Evolutionary conservation across 2,329 filamentous ascomycete species (phyloP).

Genomic region (Fragosphaeria purpurea): DNA sequence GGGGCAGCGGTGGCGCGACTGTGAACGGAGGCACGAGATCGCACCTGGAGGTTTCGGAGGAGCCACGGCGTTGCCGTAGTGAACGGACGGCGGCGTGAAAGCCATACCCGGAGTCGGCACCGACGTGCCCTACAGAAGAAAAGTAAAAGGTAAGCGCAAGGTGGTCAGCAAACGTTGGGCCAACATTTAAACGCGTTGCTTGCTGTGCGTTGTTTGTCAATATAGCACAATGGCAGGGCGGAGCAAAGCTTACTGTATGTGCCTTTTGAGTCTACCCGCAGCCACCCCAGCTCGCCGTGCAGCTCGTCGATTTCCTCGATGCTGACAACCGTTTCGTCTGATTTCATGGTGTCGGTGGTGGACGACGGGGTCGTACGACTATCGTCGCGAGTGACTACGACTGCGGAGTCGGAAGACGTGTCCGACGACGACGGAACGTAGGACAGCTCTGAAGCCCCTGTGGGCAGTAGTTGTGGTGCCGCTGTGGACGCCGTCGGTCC

Average conservation of each 20-base stretch:
- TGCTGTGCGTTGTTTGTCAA: too few species aligned
- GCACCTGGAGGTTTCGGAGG: slow-evolving; percentile 3
- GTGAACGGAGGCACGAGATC: slow-evolving; percentile 14
- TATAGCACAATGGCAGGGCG: too few species aligned
- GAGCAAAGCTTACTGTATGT: slow-evolving; percentile 9
- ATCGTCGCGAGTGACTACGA: slow-evolving; percentile 2
- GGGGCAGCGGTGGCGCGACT: slow-evolving; percentile 11
- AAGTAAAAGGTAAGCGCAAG: neutral
- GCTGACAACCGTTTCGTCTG: slow-evolving; percentile 4
- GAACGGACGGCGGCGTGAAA: slow-evolving; percentile 18
- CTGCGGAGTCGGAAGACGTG: slow-evolving; percentile 5
- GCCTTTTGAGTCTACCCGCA: slow-evolving; percentile 15
- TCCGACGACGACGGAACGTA: neutral
- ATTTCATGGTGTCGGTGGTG: neutral
- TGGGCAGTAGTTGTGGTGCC: neutral
- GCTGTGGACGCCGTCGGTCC: neutral
- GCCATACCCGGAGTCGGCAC: slow-evolving; percentile 16
- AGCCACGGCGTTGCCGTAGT: slow-evolving; percentile 9
- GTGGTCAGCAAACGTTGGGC: too few species aligned
- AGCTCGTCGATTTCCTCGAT: slow-evolving; percentile 16
- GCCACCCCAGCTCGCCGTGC: slow-evolving; percentile 16
- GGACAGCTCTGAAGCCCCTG: neutral
- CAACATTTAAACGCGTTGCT: too few species aligned
- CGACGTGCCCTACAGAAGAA: slow-evolving; percentile 13
- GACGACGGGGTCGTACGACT: slow-evolving; percentile 2